A percentile compares a stretch with the other conserved stretches of the same genome.
These are phyloP conservation scores for Lantana camara DNA, from an alignment of 257 asterid genomes.

Conservation along the genomic window DNA sequence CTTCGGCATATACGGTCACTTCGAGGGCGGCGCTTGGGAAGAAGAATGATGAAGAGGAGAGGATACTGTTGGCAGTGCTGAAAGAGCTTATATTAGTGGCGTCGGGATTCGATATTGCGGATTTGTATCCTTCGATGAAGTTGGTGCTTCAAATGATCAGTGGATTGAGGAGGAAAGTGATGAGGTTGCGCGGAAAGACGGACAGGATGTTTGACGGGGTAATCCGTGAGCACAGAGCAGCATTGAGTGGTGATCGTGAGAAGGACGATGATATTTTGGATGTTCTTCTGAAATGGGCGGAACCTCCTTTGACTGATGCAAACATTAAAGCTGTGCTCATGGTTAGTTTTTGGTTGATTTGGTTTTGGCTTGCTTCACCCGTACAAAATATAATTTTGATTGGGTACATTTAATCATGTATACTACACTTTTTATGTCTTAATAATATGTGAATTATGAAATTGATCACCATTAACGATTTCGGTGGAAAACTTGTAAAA, in stretches of 20 bases:
- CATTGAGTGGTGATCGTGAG: background rate
- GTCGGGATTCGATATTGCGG: conserved; percentile 33
- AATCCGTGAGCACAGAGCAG: conserved; percentile 29
- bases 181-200: conserved; percentile 17
- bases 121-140: conserved; percentile 30
- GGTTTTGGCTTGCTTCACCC: too few relatives aligned
- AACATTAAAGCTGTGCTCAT: conserved; percentile 28
- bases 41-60: conserved; percentile 24
- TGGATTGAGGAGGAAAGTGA: conserved; percentile 28
- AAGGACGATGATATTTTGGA: conserved; percentile 32
- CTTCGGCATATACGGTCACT: background rate
- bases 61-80: background rate
- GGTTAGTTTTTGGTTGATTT: too few relatives aligned
- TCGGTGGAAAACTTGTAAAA: too few relatives aligned
- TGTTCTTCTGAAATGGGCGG: conserved; percentile 27
- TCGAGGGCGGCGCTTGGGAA: conserved; percentile 39
- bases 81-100: conserved; percentile 3
- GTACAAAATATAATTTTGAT: too few relatives aligned
- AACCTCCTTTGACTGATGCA: conserved; percentile 14
- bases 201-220: conserved; percentile 38
- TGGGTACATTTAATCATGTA: too few relatives aligned
- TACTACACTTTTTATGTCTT: too few relatives aligned
- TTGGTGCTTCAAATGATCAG: conserved; percentile 28
- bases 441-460: too few relatives aligned
- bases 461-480: too few relatives aligned